A percentile compares a stretch with the other conserved stretches of the same genome.
phyloP scores from a whole-genome alignment of 2,329 filamentous ascomycete genomes.

The Cordyceps tenuipes region DNA sequence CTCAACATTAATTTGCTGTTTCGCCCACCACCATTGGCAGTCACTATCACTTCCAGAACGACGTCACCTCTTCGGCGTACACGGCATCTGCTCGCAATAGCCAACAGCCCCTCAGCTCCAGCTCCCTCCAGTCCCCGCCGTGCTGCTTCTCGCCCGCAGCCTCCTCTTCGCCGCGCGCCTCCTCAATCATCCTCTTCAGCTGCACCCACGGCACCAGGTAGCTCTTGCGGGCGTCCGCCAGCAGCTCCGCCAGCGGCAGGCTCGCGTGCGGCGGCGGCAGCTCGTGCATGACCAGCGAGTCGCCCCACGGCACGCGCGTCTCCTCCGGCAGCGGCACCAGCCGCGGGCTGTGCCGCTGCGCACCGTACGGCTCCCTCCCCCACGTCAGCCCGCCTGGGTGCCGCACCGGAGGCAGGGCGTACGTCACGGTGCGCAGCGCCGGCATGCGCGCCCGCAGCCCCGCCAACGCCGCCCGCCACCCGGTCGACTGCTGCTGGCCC shows the following conservation, averaged over 20 bases:
- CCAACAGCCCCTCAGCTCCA: background rate
- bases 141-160: background rate
- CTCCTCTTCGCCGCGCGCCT: background rate
- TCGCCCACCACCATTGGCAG: background rate
- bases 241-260: background rate
- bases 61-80: background rate
- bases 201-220: background rate
- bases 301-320: background rate
- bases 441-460: too few species aligned
- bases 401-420: background rate
- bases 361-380: conserved; percentile 5
- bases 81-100: too few species aligned
- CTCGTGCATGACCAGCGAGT: background rate
- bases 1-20: background rate
- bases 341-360: background rate
- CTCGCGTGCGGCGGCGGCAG: background rate
- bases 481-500: too few species aligned
- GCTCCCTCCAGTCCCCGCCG: background rate
- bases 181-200: background rate
- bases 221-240: background rate
- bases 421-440: background rate
- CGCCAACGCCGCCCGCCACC: too few species aligned
- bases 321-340: background rate
- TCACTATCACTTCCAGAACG: background rate
- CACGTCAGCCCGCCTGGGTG: background rate